phyloP scores from a whole-genome alignment of 148 eudicot genomes.

The Rheum nobile region DNA sequence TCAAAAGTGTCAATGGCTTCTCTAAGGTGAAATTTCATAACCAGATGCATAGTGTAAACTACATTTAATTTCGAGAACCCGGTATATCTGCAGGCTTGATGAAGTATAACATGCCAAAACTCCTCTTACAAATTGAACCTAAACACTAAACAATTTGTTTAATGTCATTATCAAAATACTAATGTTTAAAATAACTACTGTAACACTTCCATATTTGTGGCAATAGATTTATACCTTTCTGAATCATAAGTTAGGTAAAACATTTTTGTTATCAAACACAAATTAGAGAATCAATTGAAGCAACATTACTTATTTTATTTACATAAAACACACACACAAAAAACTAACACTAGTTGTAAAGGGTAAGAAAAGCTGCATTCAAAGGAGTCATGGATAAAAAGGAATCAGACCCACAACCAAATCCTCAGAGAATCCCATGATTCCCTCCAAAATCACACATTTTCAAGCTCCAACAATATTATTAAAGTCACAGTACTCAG shows the following conservation, averaged over 20 bases:
- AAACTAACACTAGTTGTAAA: background rate
- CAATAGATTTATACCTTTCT: no score
- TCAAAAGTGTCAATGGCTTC: background rate
- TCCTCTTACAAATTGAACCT: background rate
- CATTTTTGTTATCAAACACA: background rate
- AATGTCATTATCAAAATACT: background rate
- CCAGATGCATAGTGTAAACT: no score
- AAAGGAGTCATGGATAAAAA: background rate
- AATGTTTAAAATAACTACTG: background rate
- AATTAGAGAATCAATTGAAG: background rate
- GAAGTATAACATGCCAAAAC: background rate
- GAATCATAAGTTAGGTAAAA: no score
- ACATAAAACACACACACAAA: background rate
- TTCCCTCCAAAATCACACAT: background rate
- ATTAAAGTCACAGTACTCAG: background rate
- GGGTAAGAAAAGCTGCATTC: background rate
- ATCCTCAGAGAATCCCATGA: background rate
- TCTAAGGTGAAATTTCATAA: no score
- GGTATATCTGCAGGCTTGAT: background rate
- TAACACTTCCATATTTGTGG: no score
- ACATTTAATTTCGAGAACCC: no score
- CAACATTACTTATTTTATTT: background rate
- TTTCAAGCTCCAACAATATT: background rate
- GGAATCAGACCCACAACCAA: background rate
- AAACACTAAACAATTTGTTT: background rate